A percentile compares a stretch with the other conserved stretches of the same genome.
Conservation (phyloP, 225 moss, liverwort and hornwort genomes). For the Neckera pumila region DNA sequence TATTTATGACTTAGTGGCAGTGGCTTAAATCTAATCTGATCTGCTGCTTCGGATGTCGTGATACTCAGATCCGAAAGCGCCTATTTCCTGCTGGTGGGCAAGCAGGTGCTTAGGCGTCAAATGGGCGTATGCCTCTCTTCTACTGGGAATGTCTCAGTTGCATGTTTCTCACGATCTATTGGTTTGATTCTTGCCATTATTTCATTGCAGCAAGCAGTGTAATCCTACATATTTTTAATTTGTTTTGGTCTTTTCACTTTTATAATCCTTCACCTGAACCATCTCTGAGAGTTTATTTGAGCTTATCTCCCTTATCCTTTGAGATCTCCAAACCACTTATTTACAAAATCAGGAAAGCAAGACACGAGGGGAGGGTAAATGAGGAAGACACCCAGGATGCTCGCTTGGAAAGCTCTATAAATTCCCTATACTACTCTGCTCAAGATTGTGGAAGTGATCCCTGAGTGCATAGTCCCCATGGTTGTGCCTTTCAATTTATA, state of each 20-base stretch:
- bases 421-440: background rate
- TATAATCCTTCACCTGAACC: background rate
- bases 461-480: background rate
- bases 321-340: background rate
- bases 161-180: background rate
- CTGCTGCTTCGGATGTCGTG: background rate
- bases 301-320: background rate
- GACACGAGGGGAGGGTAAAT: background rate
- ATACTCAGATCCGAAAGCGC: constrained; percentile 37
- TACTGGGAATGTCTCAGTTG: background rate
- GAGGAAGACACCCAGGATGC: background rate
- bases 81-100: constrained; percentile 41
- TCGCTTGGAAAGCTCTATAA: background rate
- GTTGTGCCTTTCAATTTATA: background rate
- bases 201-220: background rate
- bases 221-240: background rate
- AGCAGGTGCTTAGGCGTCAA: constrained; percentile 28
- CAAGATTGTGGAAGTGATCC: background rate
- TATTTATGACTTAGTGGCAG: background rate
- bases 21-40: background rate
- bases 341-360: background rate
- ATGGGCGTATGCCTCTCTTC: background rate
- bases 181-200: background rate
- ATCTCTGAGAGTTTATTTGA: background rate
- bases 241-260: background rate